Conservation (phyloP, 352 stramenopile genomes). For the Aphanomyces astaci region DNA sequence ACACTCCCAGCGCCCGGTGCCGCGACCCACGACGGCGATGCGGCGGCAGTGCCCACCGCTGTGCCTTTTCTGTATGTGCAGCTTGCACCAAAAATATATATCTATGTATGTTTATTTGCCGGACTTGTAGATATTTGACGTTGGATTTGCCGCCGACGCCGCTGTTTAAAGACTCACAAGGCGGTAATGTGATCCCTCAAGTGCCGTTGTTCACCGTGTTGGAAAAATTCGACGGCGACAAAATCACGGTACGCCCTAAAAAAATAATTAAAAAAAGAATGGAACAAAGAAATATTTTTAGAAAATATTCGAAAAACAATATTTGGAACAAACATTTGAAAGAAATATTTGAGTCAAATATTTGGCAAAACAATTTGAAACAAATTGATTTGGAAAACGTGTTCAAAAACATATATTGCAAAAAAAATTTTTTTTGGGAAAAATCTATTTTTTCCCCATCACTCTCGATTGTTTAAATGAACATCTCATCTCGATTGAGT, state of each 20-base stretch:
- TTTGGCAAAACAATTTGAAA: too few species aligned
- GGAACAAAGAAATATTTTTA: too few species aligned
- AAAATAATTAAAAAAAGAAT: not conserved
- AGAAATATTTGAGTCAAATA: too few species aligned
- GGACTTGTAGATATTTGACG: conserved; percentile 84
- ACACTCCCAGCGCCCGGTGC: conserved; percentile 29
- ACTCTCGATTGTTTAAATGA: too few species aligned
- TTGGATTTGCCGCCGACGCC: conserved; percentile 97
- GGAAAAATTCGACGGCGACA: conserved; percentile 94
- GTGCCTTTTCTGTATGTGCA: conserved; percentile 55
- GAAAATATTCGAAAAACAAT: too few species aligned
- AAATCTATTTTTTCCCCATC: too few species aligned
- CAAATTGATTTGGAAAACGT: too few species aligned
- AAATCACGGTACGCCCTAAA: conserved; percentile 43
- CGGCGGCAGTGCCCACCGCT: conserved; percentile 36
- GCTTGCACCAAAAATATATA: not conserved
- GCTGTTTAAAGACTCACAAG: conserved; percentile 97
- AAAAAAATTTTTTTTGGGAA: too few species aligned
- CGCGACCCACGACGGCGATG: conserved; percentile 15
- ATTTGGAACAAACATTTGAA: too few species aligned
- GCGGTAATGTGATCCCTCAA: conserved; percentile 95
- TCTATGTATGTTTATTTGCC: too few species aligned
- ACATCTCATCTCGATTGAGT: too few species aligned
- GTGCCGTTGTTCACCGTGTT: conserved; percentile 95
- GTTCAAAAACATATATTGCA: too few species aligned